Base-by-base conservation (phyloP, 176 grass and related monocot genomes). In the Carex cristatella region DNA sequence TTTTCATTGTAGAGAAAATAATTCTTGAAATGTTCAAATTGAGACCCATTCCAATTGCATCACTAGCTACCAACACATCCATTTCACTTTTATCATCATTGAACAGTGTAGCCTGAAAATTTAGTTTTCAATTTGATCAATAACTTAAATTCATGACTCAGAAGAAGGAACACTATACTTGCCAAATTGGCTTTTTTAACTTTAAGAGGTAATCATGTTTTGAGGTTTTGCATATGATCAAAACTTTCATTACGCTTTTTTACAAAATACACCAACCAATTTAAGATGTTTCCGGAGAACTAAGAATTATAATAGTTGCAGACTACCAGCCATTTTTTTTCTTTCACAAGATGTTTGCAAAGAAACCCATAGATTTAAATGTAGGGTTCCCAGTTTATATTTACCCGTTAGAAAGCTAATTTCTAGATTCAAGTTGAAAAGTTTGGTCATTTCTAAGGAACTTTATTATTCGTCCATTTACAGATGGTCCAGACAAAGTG, bases 21-120 rank as follows among this genome's bases (percentile, higher is more conserved):
- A 98, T 95, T 86, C 95, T 95, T 30, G 93, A 98, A 86, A 98
- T 98, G 83, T 95, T 95, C 84, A 98, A 88, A 92, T 98, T 98
- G 76, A 98, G 95, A 88, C 95, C 95, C 95, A 98, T 98, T 74
- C 95, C 95, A 81, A 98, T 95, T 61, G 95, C 93, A 88, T 98
- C 95, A 76, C 88, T 98, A 80, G 95, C 95, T 81, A 98, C 95
- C 84, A 98, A 90, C 72, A 98, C 89, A 84, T 93, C 92, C 88
- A 98, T 89, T 75, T 95, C 86, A 75, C 88, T 98, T 67, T 54
- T 88, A 40, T 98, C 93, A 91, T 98, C 95, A 85, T 98, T 98
- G 80, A 98, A 98, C 89, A 98, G 86, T 78, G 89, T 95, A 2
- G 91, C 93, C 93, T 95, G 89, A 69, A 90, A 86, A 51, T 37